Evolutionary conservation across 768 basidiomycete species (phyloP).

Genomic region (Tephrocybe rancida): DNA sequence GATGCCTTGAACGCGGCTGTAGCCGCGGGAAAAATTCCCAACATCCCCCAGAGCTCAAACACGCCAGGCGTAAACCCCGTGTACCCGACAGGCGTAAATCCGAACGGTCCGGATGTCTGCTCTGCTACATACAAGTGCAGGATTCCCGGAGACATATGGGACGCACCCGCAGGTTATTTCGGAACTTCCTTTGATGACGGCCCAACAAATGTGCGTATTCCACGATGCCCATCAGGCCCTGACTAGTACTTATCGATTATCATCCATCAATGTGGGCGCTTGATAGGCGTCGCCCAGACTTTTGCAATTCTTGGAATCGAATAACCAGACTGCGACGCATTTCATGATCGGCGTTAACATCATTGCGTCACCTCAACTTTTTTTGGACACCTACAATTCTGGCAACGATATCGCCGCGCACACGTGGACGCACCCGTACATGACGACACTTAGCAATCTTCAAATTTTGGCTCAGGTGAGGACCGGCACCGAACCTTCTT

Average conservation of each 20-base stretch:
- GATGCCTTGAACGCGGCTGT: conserved; percentile 71
- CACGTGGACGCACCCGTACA: conserved; percentile 77
- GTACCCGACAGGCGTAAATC: conserved; percentile 48
- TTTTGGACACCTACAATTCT: conserved; percentile 52
- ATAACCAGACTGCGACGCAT: conserved; percentile 77
- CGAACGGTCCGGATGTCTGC: conserved; percentile 59
- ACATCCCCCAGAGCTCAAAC: conserved; percentile 54
- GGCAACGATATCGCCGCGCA: conserved; percentile 55
- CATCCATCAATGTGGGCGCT: no score
- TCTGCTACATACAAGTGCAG: conserved; percentile 75
- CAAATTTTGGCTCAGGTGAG: conserved; percentile 67
- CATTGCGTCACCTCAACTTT: conserved; percentile 53
- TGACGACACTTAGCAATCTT: conserved; percentile 75
- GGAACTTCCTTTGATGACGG: conserved; percentile 83
- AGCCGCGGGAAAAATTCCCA: conserved; percentile 71
- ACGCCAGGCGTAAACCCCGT: conserved; percentile 37
- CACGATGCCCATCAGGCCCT: no score
- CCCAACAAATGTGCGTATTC: conserved; percentile 47
- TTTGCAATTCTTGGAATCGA: conserved; percentile 64
- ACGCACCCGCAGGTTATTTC: conserved; percentile 72
- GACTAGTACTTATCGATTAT: no score
- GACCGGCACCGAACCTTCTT: neutral
- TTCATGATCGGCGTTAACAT: conserved; percentile 90
- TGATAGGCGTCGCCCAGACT: conserved; percentile 46
- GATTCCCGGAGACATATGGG: conserved; percentile 66